A percentile compares a stretch with the other conserved stretches of the same genome.
phyloP scores from a whole-genome alignment of 1,139 yeast genomes.

The Lodderomyces metapsilosis region DNA sequence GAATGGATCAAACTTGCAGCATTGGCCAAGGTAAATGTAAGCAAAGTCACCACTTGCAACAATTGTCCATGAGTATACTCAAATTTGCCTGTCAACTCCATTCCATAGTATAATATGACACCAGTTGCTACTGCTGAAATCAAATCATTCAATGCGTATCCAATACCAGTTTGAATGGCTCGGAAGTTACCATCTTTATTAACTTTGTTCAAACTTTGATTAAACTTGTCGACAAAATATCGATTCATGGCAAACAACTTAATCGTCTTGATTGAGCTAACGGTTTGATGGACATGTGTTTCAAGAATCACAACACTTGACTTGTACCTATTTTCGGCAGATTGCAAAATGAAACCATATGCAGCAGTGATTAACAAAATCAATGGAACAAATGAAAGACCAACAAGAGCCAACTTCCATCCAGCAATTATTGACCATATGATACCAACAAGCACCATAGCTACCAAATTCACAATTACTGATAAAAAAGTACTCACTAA shows the following conservation, averaged over 20 bases:
- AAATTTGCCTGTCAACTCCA: constrained; percentile 57
- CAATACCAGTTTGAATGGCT: constrained; percentile 59
- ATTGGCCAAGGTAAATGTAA: constrained; percentile 70
- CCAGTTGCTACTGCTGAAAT: constrained; percentile 64
- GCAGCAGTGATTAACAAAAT: constrained; percentile 49
- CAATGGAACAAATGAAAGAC: constrained; percentile 69
- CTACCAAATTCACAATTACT: constrained; percentile 49
- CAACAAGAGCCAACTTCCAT: constrained; percentile 85
- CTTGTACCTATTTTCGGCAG: constrained; percentile 61
- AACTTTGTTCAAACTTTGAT: constrained; percentile 24
- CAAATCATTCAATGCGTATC: constrained; percentile 56
- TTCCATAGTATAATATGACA: constrained; percentile 71
- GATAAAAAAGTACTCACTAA: constrained; percentile 62
- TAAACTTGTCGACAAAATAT: constrained; percentile 44
- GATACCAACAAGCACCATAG: constrained; percentile 58
- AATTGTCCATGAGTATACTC: constrained; percentile 57
- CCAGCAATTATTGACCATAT: constrained; percentile 80
- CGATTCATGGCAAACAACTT: constrained; percentile 51
- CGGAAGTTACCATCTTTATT: constrained; percentile 40
- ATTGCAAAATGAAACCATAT: constrained; percentile 52
- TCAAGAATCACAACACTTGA: constrained; percentile 54
- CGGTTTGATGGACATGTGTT: constrained; percentile 54
- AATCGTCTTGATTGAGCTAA: constrained; percentile 63
- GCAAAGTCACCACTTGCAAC: constrained; percentile 67
- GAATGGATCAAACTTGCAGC: constrained; percentile 59